These are phyloP conservation scores for Suillus tomentosus DNA, from an alignment of 768 basidiomycete species.

Conservation along the genomic window DNA sequence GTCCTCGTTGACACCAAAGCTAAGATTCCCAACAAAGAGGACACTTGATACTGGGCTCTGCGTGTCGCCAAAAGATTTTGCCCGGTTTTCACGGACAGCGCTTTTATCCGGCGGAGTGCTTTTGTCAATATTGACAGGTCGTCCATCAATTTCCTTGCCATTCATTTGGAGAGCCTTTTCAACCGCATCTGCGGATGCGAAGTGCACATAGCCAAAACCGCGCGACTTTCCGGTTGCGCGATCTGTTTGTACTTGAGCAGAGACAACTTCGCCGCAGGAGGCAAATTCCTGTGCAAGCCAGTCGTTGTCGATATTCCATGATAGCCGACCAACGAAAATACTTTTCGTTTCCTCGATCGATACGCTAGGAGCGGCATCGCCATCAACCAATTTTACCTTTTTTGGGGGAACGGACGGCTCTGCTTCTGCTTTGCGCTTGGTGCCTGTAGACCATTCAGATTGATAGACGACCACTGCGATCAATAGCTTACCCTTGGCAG, in stretches of 20 bases:
- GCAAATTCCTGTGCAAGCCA: constrained; percentile 91
- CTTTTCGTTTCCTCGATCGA: constrained; percentile 56
- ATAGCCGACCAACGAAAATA: constrained; percentile 90
- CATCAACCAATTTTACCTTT: constrained; percentile 78
- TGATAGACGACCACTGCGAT: constrained; percentile 6
- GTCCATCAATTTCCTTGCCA: constrained; percentile 91
- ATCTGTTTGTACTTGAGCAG: constrained; percentile 87
- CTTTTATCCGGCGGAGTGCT: constrained; percentile 62
- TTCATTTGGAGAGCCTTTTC: constrained; percentile 79
- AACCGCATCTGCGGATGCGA: constrained; percentile 68
- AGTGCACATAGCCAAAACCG: constrained; percentile 84
- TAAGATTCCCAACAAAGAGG: constrained; percentile 90
- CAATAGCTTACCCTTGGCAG: constrained; percentile 40
- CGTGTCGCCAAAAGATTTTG: constrained; percentile 75
- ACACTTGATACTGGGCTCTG: constrained; percentile 67
- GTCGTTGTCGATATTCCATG: constrained; percentile 97
- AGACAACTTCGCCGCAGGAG: constrained; percentile 83
- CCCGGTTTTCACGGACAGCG: constrained; percentile 64
- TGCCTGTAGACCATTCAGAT: constrained; percentile 25
- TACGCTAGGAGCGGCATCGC: constrained; percentile 36
- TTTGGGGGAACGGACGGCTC: constrained; percentile 63
- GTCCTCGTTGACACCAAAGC: constrained; percentile 81
- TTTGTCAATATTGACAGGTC: constrained; percentile 83
- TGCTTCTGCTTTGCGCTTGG: constrained; percentile 83
- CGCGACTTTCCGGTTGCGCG: constrained; percentile 80